Evolutionary conservation across 257 asterid genomes (phyloP), one percentile per base, ranked within the genome.

Genomic region (Apocynum venetum): DNA sequence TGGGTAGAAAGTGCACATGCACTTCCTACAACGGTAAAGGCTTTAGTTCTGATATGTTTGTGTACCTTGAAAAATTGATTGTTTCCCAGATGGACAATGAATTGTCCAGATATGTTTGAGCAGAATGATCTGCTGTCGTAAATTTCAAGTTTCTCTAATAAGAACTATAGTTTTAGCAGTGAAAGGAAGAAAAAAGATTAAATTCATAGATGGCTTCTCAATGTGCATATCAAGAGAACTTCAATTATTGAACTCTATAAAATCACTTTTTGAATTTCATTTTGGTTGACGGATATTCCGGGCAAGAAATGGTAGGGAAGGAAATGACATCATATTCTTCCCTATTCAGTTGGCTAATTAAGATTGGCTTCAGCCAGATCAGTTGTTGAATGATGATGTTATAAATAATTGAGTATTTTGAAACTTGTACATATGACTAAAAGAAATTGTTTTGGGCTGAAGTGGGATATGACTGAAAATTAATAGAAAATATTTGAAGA

Each of bases 1-100:
- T 87, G 88, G 79, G 78, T 88, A 82, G 99, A 96, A 86, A 96
- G 98, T 83, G 89, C 89, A 76, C 91, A 91, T 83, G 89, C 87
- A 14, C 76, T 84, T 78, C 90, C 97, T 35, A 70, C 61, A 43
- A 53, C 51, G 91, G 99, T 95, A 95, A 75, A 71, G 74, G 64
- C 72, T 83, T 77, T 73, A 49, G 44, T 14, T 1, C 67, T n/a
- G 13, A 74, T 8, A 12, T 41, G 20, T 41, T 35, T 61, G 3
- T 40, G 4, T 38, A 3, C 38, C 48, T 56, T 35, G 52, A 19
- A 52, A 41, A 40, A 4, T 38, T 40, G 20, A 31, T 63, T 67
- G 13, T 41, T 41, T 66, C 3, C 48, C 17, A 40, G 51, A 14
- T 66, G 7, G 31, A 15, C 40, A 12, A 13, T 40, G 60, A 53